phyloP scores from a whole-genome alignment of 1,139 yeast species.

The Hanseniaspora uvarum region DNA sequence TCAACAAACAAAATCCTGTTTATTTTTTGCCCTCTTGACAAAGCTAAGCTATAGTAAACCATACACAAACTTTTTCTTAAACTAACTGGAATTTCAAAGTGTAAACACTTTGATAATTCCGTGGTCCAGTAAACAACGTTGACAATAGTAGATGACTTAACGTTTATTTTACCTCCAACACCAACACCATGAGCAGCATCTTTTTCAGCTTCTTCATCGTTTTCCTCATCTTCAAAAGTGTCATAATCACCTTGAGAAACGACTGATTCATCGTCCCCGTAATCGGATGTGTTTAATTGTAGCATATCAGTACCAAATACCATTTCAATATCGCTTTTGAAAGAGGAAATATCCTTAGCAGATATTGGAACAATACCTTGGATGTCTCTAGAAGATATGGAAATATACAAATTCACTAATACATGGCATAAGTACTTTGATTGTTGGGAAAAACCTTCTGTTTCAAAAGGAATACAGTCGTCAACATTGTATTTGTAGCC shows the following conservation, averaged over 20 bases:
- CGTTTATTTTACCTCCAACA: constrained; percentile 48
- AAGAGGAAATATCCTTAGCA: constrained; percentile 45
- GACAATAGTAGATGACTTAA: constrained; percentile 63
- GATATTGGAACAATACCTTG: constrained; percentile 64
- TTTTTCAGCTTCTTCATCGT: constrained; percentile 35
- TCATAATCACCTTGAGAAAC: constrained; percentile 27
- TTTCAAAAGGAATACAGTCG: constrained; percentile 60
- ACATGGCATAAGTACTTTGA: constrained; percentile 71
- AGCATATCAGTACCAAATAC: constrained; percentile 47
- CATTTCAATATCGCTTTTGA: constrained; percentile 39
- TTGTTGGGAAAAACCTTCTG: constrained; percentile 60
- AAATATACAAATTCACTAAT: constrained; percentile 65
- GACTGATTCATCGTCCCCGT: constrained; percentile 31
- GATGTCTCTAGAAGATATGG: constrained; percentile 65
- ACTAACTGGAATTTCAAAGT: constrained; percentile 66
- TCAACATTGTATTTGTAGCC: constrained; percentile 52
- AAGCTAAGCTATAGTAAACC: constrained; percentile 62
- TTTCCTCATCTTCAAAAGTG: constrained; percentile 32
- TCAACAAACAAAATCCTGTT: constrained; percentile 55
- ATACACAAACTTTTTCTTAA: constrained; percentile 53
- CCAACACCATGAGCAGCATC: constrained; percentile 40
- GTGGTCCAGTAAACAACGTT: constrained; percentile 81
- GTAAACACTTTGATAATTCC: constrained; percentile 72
- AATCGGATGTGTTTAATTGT: constrained; percentile 27
- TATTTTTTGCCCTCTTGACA: constrained; percentile 65